Base-by-base conservation (phyloP, 208 protist species). In the Leishmania mexicana region DNA sequence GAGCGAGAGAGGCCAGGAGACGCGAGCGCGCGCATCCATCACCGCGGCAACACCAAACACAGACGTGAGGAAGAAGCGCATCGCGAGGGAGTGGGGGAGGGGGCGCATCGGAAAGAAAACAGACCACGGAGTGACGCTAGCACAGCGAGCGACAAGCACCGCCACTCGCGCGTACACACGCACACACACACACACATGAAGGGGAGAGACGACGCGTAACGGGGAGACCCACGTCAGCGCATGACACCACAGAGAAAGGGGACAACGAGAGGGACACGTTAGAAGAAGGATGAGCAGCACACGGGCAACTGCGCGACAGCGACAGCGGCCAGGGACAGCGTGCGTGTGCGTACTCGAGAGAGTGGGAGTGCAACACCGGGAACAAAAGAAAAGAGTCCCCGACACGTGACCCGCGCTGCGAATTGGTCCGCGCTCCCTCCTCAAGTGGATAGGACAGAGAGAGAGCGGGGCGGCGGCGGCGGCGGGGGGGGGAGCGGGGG, bases 231-330 rank as follows among this genome's bases (percentile, higher is more conserved):
- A 42, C 31, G 38, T 42, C 19, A 15, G 10, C 11, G 35, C 21
- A 73, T 49, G 28, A 11, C 11, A 73, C n/a, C 47, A 0, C 47
- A 49, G 8, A 49, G 47, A 11, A 19, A 72, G 40, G 3, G 54
- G 31, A 71, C 28, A 71, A 62, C 15, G 8, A 65, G 53, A 80
- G 67, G 58, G 53, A 78, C 45, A 79, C 21, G 53, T 47, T 74
- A 54, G 51, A 19, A 54, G 51, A 38, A 83, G 19, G 51, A 24
- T 80, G 58, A 65, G 40, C 28, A 42, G 6, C 35, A 71, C 8
- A 31, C 5, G 67, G 65, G 51, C 31, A 15, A 67, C 76, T 42
- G 57, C 24, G 58, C 13, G 76, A 73, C 31, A 19, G 57, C 70
- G 31, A 19, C 51, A 54, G 19, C 15, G 19, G 51, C 0, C 51